phyloP scores from a whole-genome alignment of 1,284 basidiomycete species.

The Cryptococcus wingfieldii region DNA sequence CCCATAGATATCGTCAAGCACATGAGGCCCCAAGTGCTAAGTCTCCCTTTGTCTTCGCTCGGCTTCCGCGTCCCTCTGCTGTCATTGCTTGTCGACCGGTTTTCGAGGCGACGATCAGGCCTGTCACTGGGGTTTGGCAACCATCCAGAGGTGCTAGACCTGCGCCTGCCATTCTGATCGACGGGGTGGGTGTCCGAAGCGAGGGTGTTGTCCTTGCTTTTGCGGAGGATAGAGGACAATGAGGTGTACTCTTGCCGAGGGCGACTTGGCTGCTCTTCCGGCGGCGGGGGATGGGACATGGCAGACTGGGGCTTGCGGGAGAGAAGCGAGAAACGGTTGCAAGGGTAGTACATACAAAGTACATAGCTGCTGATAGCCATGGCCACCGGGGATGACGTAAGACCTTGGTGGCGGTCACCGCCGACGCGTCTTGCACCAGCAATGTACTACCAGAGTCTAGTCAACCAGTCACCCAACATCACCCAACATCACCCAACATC shows the following conservation, averaged over 20 bases:
- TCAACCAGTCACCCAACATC: neutral
- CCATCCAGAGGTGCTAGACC: neutral
- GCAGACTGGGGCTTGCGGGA: too few species aligned
- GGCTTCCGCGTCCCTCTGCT: constrained; percentile 7
- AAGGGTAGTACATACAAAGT: too few species aligned
- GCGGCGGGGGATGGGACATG: too few species aligned
- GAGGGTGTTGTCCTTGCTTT: constrained; percentile 6
- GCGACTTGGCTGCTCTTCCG: neutral
- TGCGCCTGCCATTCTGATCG: constrained; percentile 1
- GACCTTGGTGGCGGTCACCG: too few species aligned
- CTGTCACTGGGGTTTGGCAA: neutral
- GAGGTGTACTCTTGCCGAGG: constrained; percentile 37
- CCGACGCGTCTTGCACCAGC: neutral
- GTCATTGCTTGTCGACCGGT: constrained; percentile 8
- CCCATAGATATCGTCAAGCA: constrained; percentile 55
- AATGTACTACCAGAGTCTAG: neutral
- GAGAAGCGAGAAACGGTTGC: too few species aligned
- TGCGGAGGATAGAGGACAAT: constrained; percentile 29
- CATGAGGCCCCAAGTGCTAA: constrained; percentile 48
- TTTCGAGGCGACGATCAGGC: constrained; percentile 10
- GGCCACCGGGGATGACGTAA: too few species aligned
- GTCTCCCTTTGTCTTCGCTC: constrained; percentile 22
- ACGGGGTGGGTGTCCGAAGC: neutral
- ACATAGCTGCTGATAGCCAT: too few species aligned
- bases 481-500: neutral